Conservation (phyloP, 2,329 filamentous ascomycete species). For the Colletotrichum gigasporum region DNA sequence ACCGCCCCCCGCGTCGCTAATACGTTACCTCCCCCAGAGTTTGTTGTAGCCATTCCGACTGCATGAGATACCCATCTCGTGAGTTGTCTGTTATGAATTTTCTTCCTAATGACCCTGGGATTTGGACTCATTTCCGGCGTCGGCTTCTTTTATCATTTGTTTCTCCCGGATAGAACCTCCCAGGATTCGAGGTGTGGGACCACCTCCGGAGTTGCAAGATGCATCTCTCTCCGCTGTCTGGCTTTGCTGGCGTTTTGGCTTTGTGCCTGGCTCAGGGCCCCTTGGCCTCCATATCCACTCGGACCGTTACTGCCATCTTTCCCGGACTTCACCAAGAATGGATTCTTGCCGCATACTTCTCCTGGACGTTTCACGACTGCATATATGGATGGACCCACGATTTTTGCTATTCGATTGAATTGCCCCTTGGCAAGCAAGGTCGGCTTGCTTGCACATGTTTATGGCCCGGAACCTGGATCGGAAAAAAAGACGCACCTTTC, state of each 20-base stretch:
- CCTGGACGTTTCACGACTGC: constrained; percentile 33
- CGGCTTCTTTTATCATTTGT: constrained; percentile 30
- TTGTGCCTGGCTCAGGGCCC: constrained; percentile 6
- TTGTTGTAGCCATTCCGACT: constrained; percentile 20
- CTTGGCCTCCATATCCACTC: constrained; percentile 6
- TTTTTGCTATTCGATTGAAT: constrained; percentile 27
- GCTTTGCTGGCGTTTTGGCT: constrained; percentile 26
- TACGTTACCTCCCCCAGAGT: constrained; percentile 16
- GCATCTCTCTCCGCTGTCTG: constrained; percentile 31
- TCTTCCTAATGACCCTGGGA: constrained; percentile 30
- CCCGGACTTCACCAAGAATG: constrained; percentile 16
- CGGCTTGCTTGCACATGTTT: constrained; percentile 27
- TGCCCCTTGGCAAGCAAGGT: constrained; percentile 18
- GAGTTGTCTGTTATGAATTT: constrained; percentile 30
- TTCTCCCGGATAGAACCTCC: constrained; percentile 29
- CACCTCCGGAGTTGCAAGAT: constrained; percentile 31
- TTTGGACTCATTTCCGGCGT: constrained; percentile 32
- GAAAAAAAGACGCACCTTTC: constrained; percentile 25
- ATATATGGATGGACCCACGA: constrained; percentile 34
- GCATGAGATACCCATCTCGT: constrained; percentile 32
- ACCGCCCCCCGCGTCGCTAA: constrained; percentile 50
- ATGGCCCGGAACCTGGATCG: constrained; percentile 26
- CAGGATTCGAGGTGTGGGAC: constrained; percentile 25
- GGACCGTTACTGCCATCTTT: constrained; percentile 10
- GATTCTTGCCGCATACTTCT: constrained; percentile 23